These are phyloP conservation scores for Rhizopus sp. DNA, from an alignment of 371 early-diverging fungal species.

Conservation along the genomic window DNA sequence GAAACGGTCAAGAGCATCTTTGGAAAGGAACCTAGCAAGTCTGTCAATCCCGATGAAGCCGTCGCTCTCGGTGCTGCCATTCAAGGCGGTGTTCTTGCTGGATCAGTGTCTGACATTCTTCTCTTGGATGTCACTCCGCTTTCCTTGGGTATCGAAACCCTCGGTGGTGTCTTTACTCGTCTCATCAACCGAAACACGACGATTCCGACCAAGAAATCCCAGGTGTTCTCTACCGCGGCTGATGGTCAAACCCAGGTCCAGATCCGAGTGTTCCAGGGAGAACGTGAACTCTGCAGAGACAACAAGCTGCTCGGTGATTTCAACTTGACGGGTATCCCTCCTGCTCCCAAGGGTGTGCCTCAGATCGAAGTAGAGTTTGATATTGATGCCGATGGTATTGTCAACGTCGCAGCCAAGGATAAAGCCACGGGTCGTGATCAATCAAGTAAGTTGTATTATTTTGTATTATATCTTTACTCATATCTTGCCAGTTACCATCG, in stretches of 20 bases:
- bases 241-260: constrained; percentile 99
- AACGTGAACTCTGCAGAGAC: constrained; percentile 95
- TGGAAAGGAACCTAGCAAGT: constrained; percentile 89
- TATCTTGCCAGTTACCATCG: constrained; percentile 76
- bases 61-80: too few relatives aligned
- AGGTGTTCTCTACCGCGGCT: constrained; percentile 99
- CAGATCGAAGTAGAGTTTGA: constrained; percentile 97
- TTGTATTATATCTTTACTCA: neutral
- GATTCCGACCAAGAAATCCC: constrained; percentile 99
- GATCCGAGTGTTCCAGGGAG: constrained; percentile 99
- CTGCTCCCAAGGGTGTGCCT: constrained; percentile 94
- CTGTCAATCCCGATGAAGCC: constrained; percentile 99
- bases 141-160: constrained; percentile 97
- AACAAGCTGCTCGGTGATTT: constrained; percentile 99
- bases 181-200: constrained; percentile 99
- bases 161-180: constrained; percentile 97
- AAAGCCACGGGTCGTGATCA: constrained; percentile 95
- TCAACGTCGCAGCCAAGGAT: constrained; percentile 98
- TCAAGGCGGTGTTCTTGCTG: constrained; percentile 98
- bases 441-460: constrained; percentile 20
- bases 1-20: constrained; percentile 92
- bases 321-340: constrained; percentile 80
- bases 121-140: constrained; percentile 98
- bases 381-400: constrained; percentile 99
- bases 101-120: constrained; percentile 93